These are phyloP conservation scores for Royoungia palumana DNA, from an alignment of 768 basidiomycete genomes.

Conservation along the genomic window DNA sequence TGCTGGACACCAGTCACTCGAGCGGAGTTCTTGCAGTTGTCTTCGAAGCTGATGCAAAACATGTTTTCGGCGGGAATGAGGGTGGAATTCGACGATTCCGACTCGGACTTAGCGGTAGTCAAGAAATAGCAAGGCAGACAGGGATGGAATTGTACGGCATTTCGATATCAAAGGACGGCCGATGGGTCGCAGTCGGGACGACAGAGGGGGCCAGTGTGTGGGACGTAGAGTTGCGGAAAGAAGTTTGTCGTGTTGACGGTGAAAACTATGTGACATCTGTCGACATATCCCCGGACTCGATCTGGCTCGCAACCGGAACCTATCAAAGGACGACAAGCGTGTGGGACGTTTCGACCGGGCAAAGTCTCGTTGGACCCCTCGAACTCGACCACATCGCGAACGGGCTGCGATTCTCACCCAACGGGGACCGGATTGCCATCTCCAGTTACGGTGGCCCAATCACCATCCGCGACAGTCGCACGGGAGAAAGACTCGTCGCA, in stretches of 20 bases:
- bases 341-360: neutral
- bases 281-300: neutral
- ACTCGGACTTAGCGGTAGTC: no score
- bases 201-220: neutral
- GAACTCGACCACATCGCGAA: neutral
- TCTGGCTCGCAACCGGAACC: slow-evolving; percentile 1
- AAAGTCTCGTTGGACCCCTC: neutral
- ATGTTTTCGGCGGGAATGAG: no score
- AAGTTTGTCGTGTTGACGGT: neutral
- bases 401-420: slow-evolving; percentile 2
- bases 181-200: neutral
- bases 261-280: no score
- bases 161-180: neutral
- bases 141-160: neutral
- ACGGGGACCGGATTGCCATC: neutral
- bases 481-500: neutral
- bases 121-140: neutral
- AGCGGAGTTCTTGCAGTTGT: no score
- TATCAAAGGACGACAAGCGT: neutral
- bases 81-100: no score
- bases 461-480: neutral
- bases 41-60: no score
- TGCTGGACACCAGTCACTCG: no score
- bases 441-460: neutral
- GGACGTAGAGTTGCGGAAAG: neutral